Evolutionary conservation across 768 basidiomycete species (phyloP), one percentile per base, ranked within the genome.

Genomic region (Lanmaoa pseudosensibilis): DNA sequence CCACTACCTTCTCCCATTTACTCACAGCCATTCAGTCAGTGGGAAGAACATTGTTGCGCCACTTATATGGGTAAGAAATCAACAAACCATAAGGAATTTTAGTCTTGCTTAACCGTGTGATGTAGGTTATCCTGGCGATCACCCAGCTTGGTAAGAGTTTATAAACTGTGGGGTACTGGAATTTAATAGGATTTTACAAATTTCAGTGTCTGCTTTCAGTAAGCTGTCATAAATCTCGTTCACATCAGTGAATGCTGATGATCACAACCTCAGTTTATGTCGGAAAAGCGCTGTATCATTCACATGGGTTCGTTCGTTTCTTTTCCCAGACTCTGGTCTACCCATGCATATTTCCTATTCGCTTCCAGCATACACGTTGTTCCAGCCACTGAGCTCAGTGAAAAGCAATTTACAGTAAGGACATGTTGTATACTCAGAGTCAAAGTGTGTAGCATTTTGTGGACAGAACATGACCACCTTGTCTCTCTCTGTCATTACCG

Each of bases 181-280:
- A 11, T 10, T 54, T 62, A 9, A 64, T 8, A 19, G 0, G 9
- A 2, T 15, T 23, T 10, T 51, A n/a, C n/a, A n/a, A n/a, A n/a
- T 41, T 5, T 6, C 25, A 65, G 64, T 32, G 21, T 37, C 43
- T 15, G 11, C n/a, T 15, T 5, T 18, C 11, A 5, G 64, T 65
- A 50, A 2, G 48, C 9, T 11, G 1, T 30, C 38, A 9, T n/a
- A n/a, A n/a, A n/a, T n/a, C n/a, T 25, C 5, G 12, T 48, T 40
- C 21, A 8, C 7, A 10, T 30, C 21, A 7, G 16, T 32, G 13
- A 21, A 44, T 1, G 0, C 25, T 55, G n/a, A 66, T n/a, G 18
- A 4, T 7, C 9, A 27, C 18, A 19, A 50, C 13, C n/a, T 19
- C 12, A 38, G 48, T 38, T 38, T 50, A n/a, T n/a, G 12, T 27